Evolutionary conservation across 2,329 filamentous ascomycete genomes (phyloP), one percentile per base, ranked within the genome.

Genomic region (Nigrospora sphaerica): DNA sequence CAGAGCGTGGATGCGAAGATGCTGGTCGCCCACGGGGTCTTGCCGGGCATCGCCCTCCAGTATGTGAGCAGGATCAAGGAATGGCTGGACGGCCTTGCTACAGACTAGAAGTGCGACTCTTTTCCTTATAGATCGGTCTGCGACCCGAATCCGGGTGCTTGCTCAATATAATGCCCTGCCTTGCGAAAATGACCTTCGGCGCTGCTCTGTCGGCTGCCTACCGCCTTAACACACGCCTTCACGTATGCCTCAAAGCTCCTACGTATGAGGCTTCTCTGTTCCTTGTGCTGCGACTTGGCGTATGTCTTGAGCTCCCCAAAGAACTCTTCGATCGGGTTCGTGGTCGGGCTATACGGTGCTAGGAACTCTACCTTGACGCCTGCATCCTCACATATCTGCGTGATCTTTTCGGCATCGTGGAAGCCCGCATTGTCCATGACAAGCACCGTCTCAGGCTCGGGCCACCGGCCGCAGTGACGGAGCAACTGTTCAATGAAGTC

Each of bases 241-340:
- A 44, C 13, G 14, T 28, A 32, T 13, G 31, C 28, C 40, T 32
- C 28, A 40, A 28, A 28, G 23, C 23, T 28, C 23, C 23, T 28
- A 28, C 23, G 23, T 28, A 28, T 28, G 7, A 28, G 23, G 7
- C 23, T 28, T 28, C 7, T 28, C 23, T 28, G 23, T 28, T 28
- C 23, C 23, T 28, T 28, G 18, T 37, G 44, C 32, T 46, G 16
- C 35, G 28, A 46, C 32, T 46, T 46, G 16, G 40, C 34, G 33
- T 46, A 33, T 40, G 23, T 46, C 44, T 46, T 46, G n/a, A 46
- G 36, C 37, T 46, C n/a, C 18, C n/a, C 36, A n/a, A 40, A 46
- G 35, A 46, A 46, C 38, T 46, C 44, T 32, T 46, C 16, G n/a
- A 39, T 45, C 19, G 35, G 43, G 39, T 38, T 31, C 38, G 43